Percentiles rank a stretch among this genome's conserved stretches.
Conservation (phyloP, 192 early-diverging fungal species). For the Coemansia pectinata region DNA sequence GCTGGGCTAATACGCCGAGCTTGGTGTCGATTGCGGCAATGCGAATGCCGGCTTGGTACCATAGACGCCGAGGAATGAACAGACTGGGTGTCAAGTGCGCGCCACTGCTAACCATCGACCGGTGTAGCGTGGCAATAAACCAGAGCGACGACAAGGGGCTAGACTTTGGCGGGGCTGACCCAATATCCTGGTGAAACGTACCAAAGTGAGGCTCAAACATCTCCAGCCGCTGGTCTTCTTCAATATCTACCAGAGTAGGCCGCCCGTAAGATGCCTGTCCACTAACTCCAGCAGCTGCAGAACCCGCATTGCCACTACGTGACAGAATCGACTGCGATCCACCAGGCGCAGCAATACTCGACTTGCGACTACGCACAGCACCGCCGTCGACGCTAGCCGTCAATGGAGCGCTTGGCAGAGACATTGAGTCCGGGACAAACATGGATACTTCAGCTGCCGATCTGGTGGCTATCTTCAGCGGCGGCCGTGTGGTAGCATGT, state of each 20-base stretch:
- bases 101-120: slow-evolving; percentile 49
- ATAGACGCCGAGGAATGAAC: slow-evolving; percentile 53
- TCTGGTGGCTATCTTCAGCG: slow-evolving; percentile 43
- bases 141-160: slow-evolving; percentile 52
- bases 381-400: slow-evolving; percentile 27
- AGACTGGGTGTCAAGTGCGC: slow-evolving; percentile 49
- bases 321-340: slow-evolving; percentile 8
- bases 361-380: slow-evolving; percentile 41
- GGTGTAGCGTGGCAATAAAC: slow-evolving; percentile 51
- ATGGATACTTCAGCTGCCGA: slow-evolving; percentile 32
- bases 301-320: not conserved
- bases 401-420: slow-evolving; percentile 25
- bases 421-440: slow-evolving; percentile 34
- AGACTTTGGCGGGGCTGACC: slow-evolving; percentile 45
- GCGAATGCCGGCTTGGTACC: slow-evolving; percentile 56
- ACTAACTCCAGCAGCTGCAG: not conserved
- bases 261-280: slow-evolving; percentile 24
- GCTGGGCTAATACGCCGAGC: slow-evolving; percentile 48
- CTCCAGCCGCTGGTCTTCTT: slow-evolving; percentile 53
- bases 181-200: slow-evolving; percentile 47
- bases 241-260: slow-evolving; percentile 46
- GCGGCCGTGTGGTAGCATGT: slow-evolving; percentile 23
- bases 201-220: slow-evolving; percentile 56
- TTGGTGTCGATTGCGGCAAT: slow-evolving; percentile 55
- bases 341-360: slow-evolving; percentile 31